Evolutionary conservation across 148 eudicot species (phyloP), one percentile per base, ranked within the genome.

Genomic region (Chenopodium suecicum): DNA sequence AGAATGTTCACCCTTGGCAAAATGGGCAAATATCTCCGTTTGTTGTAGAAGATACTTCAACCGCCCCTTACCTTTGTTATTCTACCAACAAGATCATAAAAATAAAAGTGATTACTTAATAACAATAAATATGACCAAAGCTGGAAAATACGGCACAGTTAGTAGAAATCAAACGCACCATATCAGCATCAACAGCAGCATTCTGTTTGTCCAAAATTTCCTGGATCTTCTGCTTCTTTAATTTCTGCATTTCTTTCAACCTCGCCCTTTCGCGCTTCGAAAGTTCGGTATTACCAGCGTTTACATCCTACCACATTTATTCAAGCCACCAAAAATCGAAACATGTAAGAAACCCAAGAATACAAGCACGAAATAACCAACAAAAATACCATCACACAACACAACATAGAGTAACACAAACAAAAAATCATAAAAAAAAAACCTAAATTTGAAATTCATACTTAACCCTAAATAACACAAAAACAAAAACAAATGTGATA

Each of bases 21-120:
- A 96, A 88, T 96, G 99, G 52, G 99, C 94, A 91, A 96, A 96
- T 79, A 96, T 85, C 82, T 96, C 99, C 0, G 99, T 96, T 79
- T 96, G 99, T 90, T 96, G 95, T 81, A 96, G 84, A 73, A 96
- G 97, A 79, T 92, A 96, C 84, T 91, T 92, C 86, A 96, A 84
- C 14, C 95, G 98, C 31, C 99, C 99, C 87, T 96, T 89, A 34
- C 99, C 99, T 89, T 87, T 94, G 86, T 88, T 94, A 82, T 96
- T 96, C 99, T 96, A 91, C n/a, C 8, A 50, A 14, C 9, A 4
- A 34, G 11, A 63, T 25, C 27, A 31, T 34, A 22, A 34, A 60
- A 48, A 67, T 10, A 1, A n/a, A 25, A 54, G 23, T 77, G 78
- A 83, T 48, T 67, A 70, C 56, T 22, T 29, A 76, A 32, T 75